These are phyloP conservation scores for Casuarina equisetifolia DNA, from an alignment of 306 rosid species.

Conservation along the genomic window DNA sequence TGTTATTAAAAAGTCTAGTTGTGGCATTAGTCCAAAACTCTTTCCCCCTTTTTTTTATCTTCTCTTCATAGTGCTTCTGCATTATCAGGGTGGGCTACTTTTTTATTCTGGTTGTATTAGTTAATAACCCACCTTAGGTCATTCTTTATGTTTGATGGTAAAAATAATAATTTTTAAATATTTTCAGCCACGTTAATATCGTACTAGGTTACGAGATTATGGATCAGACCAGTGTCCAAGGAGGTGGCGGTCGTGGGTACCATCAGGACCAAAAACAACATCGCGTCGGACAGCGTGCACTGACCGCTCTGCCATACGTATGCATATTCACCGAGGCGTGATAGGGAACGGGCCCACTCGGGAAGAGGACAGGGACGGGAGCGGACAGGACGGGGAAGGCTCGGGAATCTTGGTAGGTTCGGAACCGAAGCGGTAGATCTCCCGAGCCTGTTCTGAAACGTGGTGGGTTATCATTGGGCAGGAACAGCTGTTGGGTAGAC, in stretches of 20 bases:
- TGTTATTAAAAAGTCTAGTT: not conserved
- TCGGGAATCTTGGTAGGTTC: slow-evolving; percentile 17
- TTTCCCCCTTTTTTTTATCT: not conserved
- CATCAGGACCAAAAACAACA: slow-evolving; percentile 15
- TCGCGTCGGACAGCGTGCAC: slow-evolving; percentile 18
- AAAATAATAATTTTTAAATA: too few relatives aligned
- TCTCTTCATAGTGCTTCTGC: not conserved
- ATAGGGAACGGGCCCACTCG: slow-evolving; percentile 27
- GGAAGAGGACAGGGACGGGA: not conserved
- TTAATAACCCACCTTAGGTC: too few relatives aligned
- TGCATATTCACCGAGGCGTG: slow-evolving; percentile 23
- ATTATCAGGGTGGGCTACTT: too few relatives aligned
- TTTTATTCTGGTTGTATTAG: too few relatives aligned
- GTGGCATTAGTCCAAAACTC: not conserved
- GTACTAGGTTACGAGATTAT: too few relatives aligned
- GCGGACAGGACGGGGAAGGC: slow-evolving; percentile 8
- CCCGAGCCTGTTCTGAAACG: slow-evolving; percentile 25
- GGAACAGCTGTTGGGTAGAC: slow-evolving; percentile 9
- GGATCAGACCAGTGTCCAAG: too few relatives aligned
- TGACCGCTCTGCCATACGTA: not conserved
- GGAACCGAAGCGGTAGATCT: slow-evolving; percentile 29
- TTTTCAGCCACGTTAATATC: too few relatives aligned
- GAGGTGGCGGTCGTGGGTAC: slow-evolving; percentile 12
- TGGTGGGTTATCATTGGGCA: not conserved
- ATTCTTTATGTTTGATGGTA: too few relatives aligned